Conservation (phyloP, 306 rosid species). For the Cucurbita moschata region DNA sequence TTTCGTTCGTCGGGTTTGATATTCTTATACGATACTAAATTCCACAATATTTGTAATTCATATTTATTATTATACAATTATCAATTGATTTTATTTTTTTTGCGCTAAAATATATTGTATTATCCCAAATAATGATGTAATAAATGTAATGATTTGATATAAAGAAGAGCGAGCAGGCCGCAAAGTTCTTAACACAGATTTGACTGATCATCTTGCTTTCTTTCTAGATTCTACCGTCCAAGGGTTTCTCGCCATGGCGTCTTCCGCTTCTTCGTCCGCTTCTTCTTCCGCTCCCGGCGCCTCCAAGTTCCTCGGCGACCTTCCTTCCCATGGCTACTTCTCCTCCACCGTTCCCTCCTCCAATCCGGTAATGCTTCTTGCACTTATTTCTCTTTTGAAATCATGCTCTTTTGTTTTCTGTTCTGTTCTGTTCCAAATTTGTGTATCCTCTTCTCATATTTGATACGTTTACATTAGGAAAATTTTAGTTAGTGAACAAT, state of each 20-base stretch:
- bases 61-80: too few species aligned
- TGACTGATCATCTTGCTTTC: background rate
- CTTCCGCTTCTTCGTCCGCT: slow-evolving; percentile 22
- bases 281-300: slow-evolving; percentile 26
- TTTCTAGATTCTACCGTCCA: background rate
- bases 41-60: too few species aligned
- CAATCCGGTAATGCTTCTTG: slow-evolving; percentile 27
- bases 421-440: background rate
- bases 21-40: too few species aligned
- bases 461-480: background rate
- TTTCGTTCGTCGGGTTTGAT: too few species aligned
- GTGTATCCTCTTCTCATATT: too few species aligned
- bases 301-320: slow-evolving; percentile 34
- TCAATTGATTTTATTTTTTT: too few species aligned
- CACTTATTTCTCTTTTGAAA: background rate
- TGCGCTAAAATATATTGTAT: too few species aligned
- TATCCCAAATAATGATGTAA: too few species aligned
- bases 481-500: background rate
- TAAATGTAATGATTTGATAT: too few species aligned
- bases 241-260: slow-evolving; percentile 26
- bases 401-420: background rate
- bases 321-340: slow-evolving; percentile 42
- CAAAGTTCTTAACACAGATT: background rate
- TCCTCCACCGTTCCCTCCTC: slow-evolving; percentile 22
- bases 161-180: background rate